These are phyloP conservation scores for Epichloe scottii DNA, from an alignment of 2,329 filamentous ascomycete species.

Conservation along the genomic window DNA sequence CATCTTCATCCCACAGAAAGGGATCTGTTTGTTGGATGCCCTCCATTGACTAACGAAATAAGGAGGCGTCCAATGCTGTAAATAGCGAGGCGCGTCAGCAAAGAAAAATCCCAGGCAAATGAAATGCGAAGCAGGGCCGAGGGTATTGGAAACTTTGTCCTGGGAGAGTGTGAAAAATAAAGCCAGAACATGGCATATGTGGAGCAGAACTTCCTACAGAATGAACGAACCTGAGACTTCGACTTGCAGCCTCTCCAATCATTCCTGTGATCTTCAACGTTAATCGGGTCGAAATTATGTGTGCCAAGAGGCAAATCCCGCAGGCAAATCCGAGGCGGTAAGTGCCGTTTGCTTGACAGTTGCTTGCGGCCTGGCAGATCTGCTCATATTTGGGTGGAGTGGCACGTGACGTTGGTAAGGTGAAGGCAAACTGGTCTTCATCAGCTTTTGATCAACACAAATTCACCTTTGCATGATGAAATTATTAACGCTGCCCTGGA, in stretches of 20 bases:
- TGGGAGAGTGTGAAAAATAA: not conserved
- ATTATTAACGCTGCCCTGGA: too few species aligned
- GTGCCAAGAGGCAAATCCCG: not conserved
- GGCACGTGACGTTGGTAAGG: not conserved
- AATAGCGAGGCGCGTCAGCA: not conserved
- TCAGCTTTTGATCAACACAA: not conserved
- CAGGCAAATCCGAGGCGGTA: not conserved
- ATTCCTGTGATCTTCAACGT: not conserved
- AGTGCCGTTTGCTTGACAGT: not conserved
- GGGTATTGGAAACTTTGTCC: not conserved
- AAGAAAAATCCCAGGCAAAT: not conserved
- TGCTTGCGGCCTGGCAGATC: not conserved
- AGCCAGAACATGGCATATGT: not conserved
- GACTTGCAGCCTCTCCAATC: not conserved
- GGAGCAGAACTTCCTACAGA: not conserved
- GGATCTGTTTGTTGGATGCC: constrained; percentile 41
- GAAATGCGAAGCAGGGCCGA: not conserved
- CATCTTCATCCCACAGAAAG: constrained; percentile 58
- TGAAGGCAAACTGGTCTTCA: not conserved
- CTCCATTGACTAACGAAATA: constrained; percentile 15
- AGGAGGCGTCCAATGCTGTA: not conserved
- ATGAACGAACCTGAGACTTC: not conserved
- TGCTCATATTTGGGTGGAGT: not conserved
- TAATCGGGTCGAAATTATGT: not conserved
- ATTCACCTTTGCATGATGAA: not conserved